Evolutionary conservation across 306 rosid species (phyloP).

Genomic region (Quercus bicolor): DNA sequence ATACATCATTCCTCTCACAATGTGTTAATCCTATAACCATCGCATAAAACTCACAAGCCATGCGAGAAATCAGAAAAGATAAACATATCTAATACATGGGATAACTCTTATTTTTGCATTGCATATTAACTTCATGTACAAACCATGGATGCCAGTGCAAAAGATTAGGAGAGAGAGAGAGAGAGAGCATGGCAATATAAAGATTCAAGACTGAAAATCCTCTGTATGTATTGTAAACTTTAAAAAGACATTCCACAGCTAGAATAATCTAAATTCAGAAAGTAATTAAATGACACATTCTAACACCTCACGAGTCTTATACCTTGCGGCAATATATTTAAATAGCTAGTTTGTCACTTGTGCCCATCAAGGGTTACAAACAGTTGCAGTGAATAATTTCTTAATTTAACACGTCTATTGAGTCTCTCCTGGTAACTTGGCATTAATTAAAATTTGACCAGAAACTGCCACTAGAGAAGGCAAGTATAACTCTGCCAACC

Average conservation of each 20-base stretch:
- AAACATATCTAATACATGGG: no score
- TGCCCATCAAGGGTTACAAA: constrained; percentile 12
- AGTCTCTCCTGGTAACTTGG: constrained; percentile 46
- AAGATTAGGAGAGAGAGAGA: no score
- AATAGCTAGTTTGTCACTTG: constrained; percentile 8
- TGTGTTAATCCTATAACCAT: no score
- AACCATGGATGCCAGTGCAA: no score
- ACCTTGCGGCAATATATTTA: neutral
- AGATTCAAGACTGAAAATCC: no score
- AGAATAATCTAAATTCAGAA: neutral
- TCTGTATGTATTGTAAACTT: no score
- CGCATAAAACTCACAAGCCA: no score
- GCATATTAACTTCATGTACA: no score
- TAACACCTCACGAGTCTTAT: neutral
- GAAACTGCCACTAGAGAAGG: constrained; percentile 99
- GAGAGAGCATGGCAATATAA: no score
- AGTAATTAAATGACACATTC: neutral
- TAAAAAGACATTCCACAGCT: neutral
- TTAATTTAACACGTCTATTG: constrained; percentile 40
- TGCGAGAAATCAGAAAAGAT: no score
- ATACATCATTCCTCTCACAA: no score
- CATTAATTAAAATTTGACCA: constrained; percentile 53
- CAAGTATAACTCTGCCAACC: constrained; percentile 85
- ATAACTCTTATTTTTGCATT: no score
- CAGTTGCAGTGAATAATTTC: constrained; percentile 30